Evolutionary conservation across 257 asterid genomes (phyloP), one percentile per base, ranked within the genome.

Genomic region (Hygrophila difformis): DNA sequence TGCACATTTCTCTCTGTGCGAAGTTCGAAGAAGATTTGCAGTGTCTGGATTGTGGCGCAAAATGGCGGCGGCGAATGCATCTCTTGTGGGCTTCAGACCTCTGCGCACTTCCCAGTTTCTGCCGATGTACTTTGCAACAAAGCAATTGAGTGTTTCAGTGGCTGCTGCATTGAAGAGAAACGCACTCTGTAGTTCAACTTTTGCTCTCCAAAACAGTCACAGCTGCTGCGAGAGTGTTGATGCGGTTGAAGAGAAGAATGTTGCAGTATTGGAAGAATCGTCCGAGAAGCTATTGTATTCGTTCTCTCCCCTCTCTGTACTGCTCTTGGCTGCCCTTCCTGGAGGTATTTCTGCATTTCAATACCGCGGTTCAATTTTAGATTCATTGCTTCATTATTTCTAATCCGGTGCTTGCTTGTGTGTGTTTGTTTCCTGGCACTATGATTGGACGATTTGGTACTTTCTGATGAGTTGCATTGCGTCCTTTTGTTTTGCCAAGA

Each of bases 271-370:
- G 51, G 57, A 53, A 35, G 63, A 55, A 37, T 53, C 63, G 21
- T 57, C 53, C 19, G 81, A 68, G 56, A 78, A 72, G 21, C 16
- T 58, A 12, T 41, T 85, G 70, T 69, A 71, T 55, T 81, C 95
- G 0, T 59, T 74, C 60, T 68, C 68, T 66, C 95, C 91, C 53
- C 47, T 78, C 55, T 57, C 61, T 12, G 63, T 78, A 40, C 59
- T 85, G 21, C 51, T 73, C 55, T 44, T 72, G 21, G 83, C 74
- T 61, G 84, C 87, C 56, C 93, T 85, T 69, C 93, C 95, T 15
- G 95, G 87, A 71, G 95, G 95, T 85, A 75, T 56, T 53, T 29
- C 52, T 36, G 18, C 47, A n/a, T n/a, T n/a, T n/a, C n/a, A n/a
- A n/a, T n/a, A n/a, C n/a, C n/a, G n/a, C n/a, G n/a, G n/a, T n/a